Evolutionary conservation across 306 rosid species (phyloP).

Genomic region (apple (Malus domestica)): DNA sequence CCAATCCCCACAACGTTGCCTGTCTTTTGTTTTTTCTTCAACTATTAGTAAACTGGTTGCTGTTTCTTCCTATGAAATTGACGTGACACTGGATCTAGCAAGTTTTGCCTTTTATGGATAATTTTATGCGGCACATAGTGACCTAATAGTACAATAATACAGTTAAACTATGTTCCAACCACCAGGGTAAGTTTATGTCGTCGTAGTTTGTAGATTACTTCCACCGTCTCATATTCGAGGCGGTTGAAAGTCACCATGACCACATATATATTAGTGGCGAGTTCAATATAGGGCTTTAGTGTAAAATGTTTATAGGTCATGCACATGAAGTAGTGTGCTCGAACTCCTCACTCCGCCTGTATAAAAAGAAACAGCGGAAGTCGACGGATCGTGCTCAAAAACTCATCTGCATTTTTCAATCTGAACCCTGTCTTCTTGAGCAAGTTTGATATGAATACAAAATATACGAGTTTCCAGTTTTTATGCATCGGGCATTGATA

Average conservation of each 20-base stretch:
- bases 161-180: not conserved
- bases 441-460: not conserved
- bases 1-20: not conserved
- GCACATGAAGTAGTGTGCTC: too few relatives aligned
- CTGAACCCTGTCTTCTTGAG: too few relatives aligned
- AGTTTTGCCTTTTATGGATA: not conserved
- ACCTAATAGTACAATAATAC: not conserved
- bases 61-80: not conserved
- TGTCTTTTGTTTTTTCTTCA: not conserved
- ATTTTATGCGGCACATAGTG: not conserved
- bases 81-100: not conserved
- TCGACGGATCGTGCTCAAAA: too few relatives aligned
- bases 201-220: not conserved
- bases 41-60: not conserved
- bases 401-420: too few relatives aligned
- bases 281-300: too few relatives aligned
- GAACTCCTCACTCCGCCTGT: too few relatives aligned
- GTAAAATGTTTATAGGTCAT: too few relatives aligned
- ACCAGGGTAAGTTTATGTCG: not conserved
- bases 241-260: too few relatives aligned
- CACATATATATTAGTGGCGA: too few relatives aligned
- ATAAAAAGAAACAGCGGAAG: too few relatives aligned
- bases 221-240: too few relatives aligned
- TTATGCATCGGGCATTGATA: not conserved
- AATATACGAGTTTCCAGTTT: not conserved